A percentile compares a stretch with the other conserved stretches of the same genome.
phyloP scores from a whole-genome alignment of 371 early-diverging fungal genomes.

The Chytridium lagenaria region DNA sequence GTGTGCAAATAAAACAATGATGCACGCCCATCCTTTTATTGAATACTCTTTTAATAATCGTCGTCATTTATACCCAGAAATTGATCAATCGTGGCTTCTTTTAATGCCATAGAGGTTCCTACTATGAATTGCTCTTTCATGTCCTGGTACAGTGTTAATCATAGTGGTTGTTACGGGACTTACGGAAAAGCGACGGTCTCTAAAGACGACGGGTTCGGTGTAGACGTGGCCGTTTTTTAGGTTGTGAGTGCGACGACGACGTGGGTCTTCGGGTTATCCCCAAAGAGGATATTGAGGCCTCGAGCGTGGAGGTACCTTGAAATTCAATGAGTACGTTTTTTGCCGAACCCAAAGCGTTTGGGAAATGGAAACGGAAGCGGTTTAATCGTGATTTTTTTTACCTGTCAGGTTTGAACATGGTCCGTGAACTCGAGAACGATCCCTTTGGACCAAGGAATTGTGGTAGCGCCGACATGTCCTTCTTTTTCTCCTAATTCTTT shows the following conservation, averaged over 20 bases:
- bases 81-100: slow-evolving; percentile 33
- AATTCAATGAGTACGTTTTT: background rate
- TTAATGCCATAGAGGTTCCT: slow-evolving; percentile 39
- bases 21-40: no score
- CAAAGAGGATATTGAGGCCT: slow-evolving; percentile 46
- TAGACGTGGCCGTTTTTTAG: slow-evolving; percentile 42
- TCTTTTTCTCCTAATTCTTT: no score
- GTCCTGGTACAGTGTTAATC: slow-evolving; percentile 22
- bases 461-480: background rate
- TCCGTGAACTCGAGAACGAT: slow-evolving; percentile 39
- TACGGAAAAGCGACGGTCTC: slow-evolving; percentile 8
- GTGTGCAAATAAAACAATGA: no score
- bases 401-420: slow-evolving; percentile 51
- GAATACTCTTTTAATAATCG: no score
- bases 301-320: slow-evolving; percentile 44
- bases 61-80: background rate
- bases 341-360: no score
- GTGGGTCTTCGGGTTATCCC: slow-evolving; percentile 7
- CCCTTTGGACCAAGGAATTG: slow-evolving; percentile 22
- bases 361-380: no score
- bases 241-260: background rate
- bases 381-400: no score
- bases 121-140: slow-evolving; percentile 44
- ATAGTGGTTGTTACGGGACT: no score
- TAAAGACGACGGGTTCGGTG: slow-evolving; percentile 45